Percentiles rank a stretch among this genome's conserved stretches.
Evolutionary conservation across 208 protist genomes (phyloP).

Genomic region (Zelonia costaricensis): DNA sequence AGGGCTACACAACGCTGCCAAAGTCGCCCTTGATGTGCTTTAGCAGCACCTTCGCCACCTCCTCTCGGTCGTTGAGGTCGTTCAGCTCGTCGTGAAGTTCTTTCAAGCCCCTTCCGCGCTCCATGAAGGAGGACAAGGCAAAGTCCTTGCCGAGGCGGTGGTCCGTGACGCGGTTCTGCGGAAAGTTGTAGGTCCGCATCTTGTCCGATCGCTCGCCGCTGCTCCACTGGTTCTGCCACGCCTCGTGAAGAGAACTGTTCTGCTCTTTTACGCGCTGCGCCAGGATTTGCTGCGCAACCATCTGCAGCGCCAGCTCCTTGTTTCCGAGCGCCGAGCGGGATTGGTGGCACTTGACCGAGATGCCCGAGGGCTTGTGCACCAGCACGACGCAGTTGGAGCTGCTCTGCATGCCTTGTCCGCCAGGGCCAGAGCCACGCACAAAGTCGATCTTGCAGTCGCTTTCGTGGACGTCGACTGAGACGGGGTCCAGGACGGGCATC

Average conservation of each 20-base stretch:
- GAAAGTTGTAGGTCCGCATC: conserved; percentile 92
- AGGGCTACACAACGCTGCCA: conserved; percentile 33
- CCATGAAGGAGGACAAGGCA: conserved; percentile 76
- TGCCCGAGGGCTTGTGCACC: conserved; percentile 86
- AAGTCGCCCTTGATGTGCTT: conserved; percentile 82
- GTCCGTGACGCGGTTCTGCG: conserved; percentile 89
- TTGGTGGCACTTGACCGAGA: conserved; percentile 91
- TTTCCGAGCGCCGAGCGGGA: conserved; percentile 87
- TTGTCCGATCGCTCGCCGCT: conserved; percentile 91
- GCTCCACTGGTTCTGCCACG: conserved; percentile 85
- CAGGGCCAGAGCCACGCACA: conserved; percentile 86
- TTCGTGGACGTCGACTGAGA: conserved; percentile 86
- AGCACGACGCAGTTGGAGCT: conserved; percentile 89
- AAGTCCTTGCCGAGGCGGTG: conserved; percentile 89
- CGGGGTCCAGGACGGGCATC: conserved; percentile 86
- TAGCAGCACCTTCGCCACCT: conserved; percentile 63
- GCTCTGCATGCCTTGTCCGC: conserved; percentile 91
- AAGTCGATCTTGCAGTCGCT: conserved; percentile 87
- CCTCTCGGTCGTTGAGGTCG: conserved; percentile 60
- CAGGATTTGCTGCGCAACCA: conserved; percentile 84
- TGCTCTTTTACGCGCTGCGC: conserved; percentile 62
- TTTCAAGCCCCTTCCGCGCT: conserved; percentile 58
- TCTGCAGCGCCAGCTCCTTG: conserved; percentile 87
- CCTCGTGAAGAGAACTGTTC: conserved; percentile 70
- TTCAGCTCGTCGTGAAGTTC: conserved; percentile 85